Evolutionary conservation across 495 filamentous ascomycete genomes (phyloP).

Genomic region (Aspergillus biplanus): DNA sequence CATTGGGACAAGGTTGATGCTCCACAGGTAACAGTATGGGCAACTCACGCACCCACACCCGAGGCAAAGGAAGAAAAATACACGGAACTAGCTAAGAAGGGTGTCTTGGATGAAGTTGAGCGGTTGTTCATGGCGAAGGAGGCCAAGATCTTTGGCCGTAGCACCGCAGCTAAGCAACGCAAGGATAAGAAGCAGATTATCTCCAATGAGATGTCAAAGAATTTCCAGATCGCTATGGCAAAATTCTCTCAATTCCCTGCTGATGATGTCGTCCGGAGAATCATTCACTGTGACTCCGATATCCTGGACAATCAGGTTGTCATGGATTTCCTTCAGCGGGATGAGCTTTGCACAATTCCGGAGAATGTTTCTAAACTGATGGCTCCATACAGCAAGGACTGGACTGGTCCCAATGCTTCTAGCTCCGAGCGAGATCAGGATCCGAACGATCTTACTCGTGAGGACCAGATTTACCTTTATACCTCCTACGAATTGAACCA

Average conservation of each 20-base stretch:
- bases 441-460: slow-evolving; percentile 83
- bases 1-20: slow-evolving; percentile 99
- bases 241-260: slow-evolving; percentile 82
- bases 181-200: slow-evolving; percentile 98
- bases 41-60: slow-evolving; percentile 75
- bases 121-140: slow-evolving; percentile 97
- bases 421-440: slow-evolving; percentile 83
- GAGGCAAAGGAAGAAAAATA: slow-evolving; percentile 94
- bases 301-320: slow-evolving; percentile 92
- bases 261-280: slow-evolving; percentile 86
- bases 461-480: slow-evolving; percentile 92
- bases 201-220: slow-evolving; percentile 86
- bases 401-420: slow-evolving; percentile 86
- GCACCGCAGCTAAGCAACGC: slow-evolving; percentile 66
- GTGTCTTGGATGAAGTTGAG: slow-evolving; percentile 96
- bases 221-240: slow-evolving; percentile 88
- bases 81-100: slow-evolving; percentile 85
- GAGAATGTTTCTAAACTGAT: slow-evolving; percentile 90
- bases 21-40: slow-evolving; percentile 94
- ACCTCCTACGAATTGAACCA: slow-evolving; percentile 95
- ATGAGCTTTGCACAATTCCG: slow-evolving; percentile 87
- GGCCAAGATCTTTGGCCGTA: slow-evolving; percentile 78
- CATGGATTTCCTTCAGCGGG: slow-evolving; percentile 94
- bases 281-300: slow-evolving; percentile 92
- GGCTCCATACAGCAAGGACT: slow-evolving; percentile 94